Conservation (phyloP, 495 filamentous ascomycete genomes). For the Saxophila tyrrhenica region DNA sequence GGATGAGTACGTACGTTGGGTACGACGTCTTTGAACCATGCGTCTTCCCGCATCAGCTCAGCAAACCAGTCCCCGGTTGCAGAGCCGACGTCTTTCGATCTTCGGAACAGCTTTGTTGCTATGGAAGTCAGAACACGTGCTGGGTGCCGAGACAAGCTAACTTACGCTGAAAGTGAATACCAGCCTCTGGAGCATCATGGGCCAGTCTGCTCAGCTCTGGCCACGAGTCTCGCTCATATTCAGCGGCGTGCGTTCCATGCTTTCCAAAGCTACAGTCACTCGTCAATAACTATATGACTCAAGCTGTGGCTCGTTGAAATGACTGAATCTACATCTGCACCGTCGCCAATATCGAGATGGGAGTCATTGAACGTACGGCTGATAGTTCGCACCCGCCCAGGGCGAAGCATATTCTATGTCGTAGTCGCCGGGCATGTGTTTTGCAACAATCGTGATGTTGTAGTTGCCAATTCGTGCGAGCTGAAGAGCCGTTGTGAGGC, state of each 20-base stretch:
- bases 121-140: neutral
- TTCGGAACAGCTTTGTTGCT: conserved; percentile 52
- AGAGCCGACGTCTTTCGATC: conserved; percentile 47
- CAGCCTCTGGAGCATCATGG: conserved; percentile 67
- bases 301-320: conserved; percentile 23
- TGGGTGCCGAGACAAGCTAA: neutral
- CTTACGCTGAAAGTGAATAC: conserved; percentile 74
- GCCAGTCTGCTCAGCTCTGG: conserved; percentile 36
- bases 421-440: conserved; percentile 98
- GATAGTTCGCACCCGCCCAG: conserved; percentile 87
- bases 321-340: conserved; percentile 37
- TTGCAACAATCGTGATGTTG: conserved; percentile 73
- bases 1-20: conserved; percentile 48
- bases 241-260: conserved; percentile 35
- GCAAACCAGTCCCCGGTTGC: conserved; percentile 43
- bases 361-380: conserved; percentile 49
- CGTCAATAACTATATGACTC: neutral
- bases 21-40: conserved; percentile 76
- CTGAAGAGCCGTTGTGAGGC: conserved; percentile 80
- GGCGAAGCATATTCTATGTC: conserved; percentile 94
- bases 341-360: too few relatives aligned
- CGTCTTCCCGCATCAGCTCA: conserved; percentile 53
- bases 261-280: neutral
- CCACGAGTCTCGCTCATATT: conserved; percentile 39
- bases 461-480: conserved; percentile 59